Evolutionary conservation across 2,329 filamentous ascomycete genomes (phyloP), one percentile per base, ranked within the genome.

Genomic region (Trichoderma harzianum): DNA sequence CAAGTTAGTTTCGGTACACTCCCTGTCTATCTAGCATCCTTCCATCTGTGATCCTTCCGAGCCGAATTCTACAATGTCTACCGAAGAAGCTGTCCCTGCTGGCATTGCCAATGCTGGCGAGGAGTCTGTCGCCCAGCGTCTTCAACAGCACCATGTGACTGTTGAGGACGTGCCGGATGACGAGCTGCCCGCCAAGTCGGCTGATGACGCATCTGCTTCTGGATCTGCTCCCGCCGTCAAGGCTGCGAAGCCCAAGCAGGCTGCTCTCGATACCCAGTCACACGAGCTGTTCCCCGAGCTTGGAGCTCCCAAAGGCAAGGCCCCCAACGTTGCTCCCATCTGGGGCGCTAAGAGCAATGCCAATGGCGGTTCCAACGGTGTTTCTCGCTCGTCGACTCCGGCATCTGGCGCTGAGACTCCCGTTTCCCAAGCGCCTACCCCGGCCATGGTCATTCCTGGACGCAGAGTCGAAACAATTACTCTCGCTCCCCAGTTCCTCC

Each of bases 231-330:
- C 86, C 26, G 80, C 87, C 77, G 30, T 26, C 66, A 93, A 92
- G 82, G 88, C 89, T 73, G 88, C 89, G 58, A 94, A 93, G 84
- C 89, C 92, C 79, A 91, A 91, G 80, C 86, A 88, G 70, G 81
- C 86, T 39, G 70, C 77, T 67, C 84, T 98, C 73, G 93, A 98
- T 81, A 95, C 93, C 24, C 88, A 93, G 78, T 97, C 93, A 21
- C 93, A 97, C 79, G 95, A 98, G 82, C 86, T 93, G 72, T 99
- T 99, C 87, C 96, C 96, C n/a, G 91, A 95, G 76, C 89, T 99
- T 61, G 95, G 95, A 74, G 88, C 84, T 26, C 82, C 86, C 71
- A 90, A 90, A 81, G 85, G 90, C 68, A 95, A 94, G 82, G 85
- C 90, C 74, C 86, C 90, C 71, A 88, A 89, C 75, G 87, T 90